phyloP scores from a whole-genome alignment of 805 yeast species.

The Blastobotrys terrestris region DNA sequence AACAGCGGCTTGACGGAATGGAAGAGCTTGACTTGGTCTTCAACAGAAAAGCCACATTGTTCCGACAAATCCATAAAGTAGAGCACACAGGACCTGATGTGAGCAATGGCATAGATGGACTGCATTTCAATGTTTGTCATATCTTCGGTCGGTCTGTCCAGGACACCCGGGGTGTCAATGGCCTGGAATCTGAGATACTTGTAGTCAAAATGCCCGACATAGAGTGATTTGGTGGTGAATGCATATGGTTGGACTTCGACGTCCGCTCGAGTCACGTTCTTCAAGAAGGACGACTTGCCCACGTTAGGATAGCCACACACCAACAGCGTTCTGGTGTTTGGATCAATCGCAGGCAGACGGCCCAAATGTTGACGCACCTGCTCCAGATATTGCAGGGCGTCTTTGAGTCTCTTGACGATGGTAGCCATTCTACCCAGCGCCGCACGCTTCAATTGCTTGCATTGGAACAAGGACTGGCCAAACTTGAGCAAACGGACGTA shows the following conservation, averaged over 20 bases:
- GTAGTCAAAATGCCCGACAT: slow-evolving; percentile 98
- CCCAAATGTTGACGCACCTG: slow-evolving; percentile 99
- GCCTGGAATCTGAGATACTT: slow-evolving; percentile 97
- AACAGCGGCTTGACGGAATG: slow-evolving; percentile 95
- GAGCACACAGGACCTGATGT: slow-evolving; percentile 89
- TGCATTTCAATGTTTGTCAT: slow-evolving; percentile 99
- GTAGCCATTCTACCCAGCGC: slow-evolving; percentile 99
- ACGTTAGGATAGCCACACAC: slow-evolving; percentile 99
- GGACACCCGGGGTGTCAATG: slow-evolving; percentile 97
- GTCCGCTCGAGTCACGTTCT: slow-evolving; percentile 93
- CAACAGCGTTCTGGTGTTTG: slow-evolving; percentile 93
- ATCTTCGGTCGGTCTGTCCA: slow-evolving; percentile 98
- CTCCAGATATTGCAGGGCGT: slow-evolving; percentile 86
- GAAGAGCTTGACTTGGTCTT: slow-evolving; percentile 94
- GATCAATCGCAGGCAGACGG: slow-evolving; percentile 96
- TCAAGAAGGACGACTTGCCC: slow-evolving; percentile 93
- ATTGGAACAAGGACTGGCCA: slow-evolving; percentile 96
- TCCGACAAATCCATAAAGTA: slow-evolving; percentile 98
- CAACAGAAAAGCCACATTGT: slow-evolving; percentile 97
- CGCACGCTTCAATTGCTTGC: slow-evolving; percentile 97
- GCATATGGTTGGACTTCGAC: slow-evolving; percentile 99
- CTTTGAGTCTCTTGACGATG: slow-evolving; percentile 89
- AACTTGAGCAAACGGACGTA: slow-evolving; percentile 89
- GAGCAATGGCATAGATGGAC: slow-evolving; percentile 97
- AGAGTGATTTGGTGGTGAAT: slow-evolving; percentile 94